Evolutionary conservation across 306 rosid species (phyloP), one percentile per base, ranked within the genome.

Genomic region (Begonia masoniana): DNA sequence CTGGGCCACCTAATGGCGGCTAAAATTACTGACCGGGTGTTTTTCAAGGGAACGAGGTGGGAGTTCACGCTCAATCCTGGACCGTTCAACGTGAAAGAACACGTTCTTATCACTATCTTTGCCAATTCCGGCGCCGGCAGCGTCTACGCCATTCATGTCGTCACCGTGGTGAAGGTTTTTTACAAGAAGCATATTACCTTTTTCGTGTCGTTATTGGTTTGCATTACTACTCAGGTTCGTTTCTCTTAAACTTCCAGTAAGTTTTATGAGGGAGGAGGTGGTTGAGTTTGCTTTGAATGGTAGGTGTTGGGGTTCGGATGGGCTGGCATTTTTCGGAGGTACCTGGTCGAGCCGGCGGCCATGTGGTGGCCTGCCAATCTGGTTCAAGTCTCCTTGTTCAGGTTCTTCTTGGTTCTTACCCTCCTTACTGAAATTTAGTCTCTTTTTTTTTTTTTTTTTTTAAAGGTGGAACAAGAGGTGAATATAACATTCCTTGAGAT

Each of bases 361-460:
- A 89, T 89, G 97, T 89, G 95, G 97, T 89, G 97, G 97, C 97
- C 97, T 3, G 78, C 94, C 13, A 89, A 85, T 77, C 61, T 89
- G 67, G 97, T 85, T 53, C 97, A 89, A 70, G 97, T 89, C 64
- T 89, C 97, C n/a, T 73, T 89, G 66, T 89, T 89, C 79, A 74
- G 97, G 97, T 82, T 72, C 0, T 2, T 4, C 2, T 36, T 23
- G 7, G 8, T 31, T 26, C 35, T 3, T 26, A 31, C 39, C 39
- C 39, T 31, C 9, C 39, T 31, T 31, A 4, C 7, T 26, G 36
- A 26, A 26, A n/a, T n/a, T 2, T 26, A 26, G 36, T 26, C 36
- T 26, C 3, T 26, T 26, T 26, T 26, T 24, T 4, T 2, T 24
- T n/a, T n/a, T n/a, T n/a, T n/a, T n/a, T n/a, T n/a, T n/a, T n/a